Conservation (phyloP, 2,329 filamentous ascomycete species). For the Claviceps lovelessii region DNA sequence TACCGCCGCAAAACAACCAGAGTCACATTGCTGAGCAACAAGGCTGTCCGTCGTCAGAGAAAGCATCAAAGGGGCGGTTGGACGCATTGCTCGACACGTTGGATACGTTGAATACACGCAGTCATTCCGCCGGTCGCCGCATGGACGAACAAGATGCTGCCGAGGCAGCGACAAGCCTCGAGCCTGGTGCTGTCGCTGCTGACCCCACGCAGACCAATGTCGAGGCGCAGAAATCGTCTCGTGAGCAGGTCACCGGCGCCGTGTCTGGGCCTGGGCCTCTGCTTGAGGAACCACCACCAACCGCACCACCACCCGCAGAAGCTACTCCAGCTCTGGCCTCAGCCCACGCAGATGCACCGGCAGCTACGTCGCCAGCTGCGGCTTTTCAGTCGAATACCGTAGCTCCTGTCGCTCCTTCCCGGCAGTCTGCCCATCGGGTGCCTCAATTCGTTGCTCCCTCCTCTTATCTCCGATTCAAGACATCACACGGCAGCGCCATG, state of each 20-base stretch:
- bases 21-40: background rate
- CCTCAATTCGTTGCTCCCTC: constrained; percentile 46
- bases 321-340: background rate
- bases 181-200: background rate
- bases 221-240: constrained; percentile 6
- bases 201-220: constrained; percentile 9
- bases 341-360: background rate
- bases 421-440: constrained; percentile 18
- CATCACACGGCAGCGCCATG: constrained; percentile 22
- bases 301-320: constrained; percentile 1
- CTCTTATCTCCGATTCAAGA: constrained; percentile 37
- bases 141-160: constrained; percentile 8
- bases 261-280: constrained; percentile 5
- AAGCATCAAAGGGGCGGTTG: too few relatives aligned
- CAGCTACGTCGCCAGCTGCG: background rate
- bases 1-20: background rate
- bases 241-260: constrained; percentile 8
- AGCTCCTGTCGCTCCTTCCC: constrained; percentile 3
- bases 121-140: background rate
- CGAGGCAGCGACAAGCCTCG: constrained; percentile 5
- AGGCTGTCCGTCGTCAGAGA: background rate
- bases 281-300: constrained; percentile 1
- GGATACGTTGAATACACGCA: background rate
- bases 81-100: background rate
- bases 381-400: background rate